phyloP scores from a whole-genome alignment of 345 rosid species.

The Anacardium occidentale region DNA sequence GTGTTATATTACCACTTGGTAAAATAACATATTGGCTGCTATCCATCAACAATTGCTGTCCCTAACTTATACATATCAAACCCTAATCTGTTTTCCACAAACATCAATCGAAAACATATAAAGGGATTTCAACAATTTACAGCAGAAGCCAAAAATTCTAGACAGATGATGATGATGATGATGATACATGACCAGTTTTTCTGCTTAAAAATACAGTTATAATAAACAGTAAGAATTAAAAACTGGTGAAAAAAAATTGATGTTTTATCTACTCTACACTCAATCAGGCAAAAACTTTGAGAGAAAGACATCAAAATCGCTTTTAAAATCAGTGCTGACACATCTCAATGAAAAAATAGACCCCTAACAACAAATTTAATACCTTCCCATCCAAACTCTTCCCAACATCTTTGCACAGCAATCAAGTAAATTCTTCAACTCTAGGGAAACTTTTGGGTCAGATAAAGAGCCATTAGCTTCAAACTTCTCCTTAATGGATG shows the following conservation, averaged over 20 bases:
- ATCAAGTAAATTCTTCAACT: slow-evolving; percentile 69
- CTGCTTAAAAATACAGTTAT: background rate
- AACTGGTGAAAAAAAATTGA: background rate
- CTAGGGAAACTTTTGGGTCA: slow-evolving; percentile 50
- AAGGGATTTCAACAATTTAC: background rate
- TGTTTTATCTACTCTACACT: slow-evolving; percentile 14
- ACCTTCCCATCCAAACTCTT: background rate
- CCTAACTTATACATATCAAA: too few relatives aligned
- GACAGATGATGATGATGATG: background rate
- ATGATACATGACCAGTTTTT: background rate
- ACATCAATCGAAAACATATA: background rate
- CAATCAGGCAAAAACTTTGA: background rate
- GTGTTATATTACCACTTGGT: background rate
- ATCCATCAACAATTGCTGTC: background rate
- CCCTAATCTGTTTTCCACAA: too few relatives aligned
- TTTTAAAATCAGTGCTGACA: background rate
- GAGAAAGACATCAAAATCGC: slow-evolving; percentile 6
- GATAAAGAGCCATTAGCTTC: slow-evolving; percentile 59
- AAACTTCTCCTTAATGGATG: slow-evolving; percentile 51
- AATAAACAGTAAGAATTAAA: too few relatives aligned
- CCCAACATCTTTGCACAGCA: slow-evolving; percentile 52
- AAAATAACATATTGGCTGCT: too few relatives aligned
- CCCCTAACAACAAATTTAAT: background rate
- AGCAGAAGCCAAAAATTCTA: background rate
- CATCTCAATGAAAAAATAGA: slow-evolving; percentile 9